These are phyloP conservation scores for Thielaviopsis cerberus DNA, from an alignment of 2,329 filamentous ascomycete genomes.

Conservation along the genomic window DNA sequence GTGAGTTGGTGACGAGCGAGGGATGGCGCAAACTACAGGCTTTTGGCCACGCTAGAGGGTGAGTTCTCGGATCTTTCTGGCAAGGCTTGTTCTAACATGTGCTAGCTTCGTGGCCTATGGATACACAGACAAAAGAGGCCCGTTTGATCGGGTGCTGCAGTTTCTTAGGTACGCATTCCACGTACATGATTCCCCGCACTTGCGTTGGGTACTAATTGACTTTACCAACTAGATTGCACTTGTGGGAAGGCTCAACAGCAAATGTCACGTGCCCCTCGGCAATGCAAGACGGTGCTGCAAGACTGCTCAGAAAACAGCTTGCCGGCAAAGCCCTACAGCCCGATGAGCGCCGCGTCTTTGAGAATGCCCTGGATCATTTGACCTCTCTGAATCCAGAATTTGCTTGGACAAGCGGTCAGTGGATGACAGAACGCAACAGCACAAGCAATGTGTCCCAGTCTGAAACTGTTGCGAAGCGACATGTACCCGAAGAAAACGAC, in stretches of 20 bases:
- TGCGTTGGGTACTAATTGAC: too few species aligned
- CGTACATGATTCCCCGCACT: neutral
- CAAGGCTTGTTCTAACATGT: neutral
- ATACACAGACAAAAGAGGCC: constrained; percentile 33
- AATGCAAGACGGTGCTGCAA: constrained; percentile 47
- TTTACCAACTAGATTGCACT: constrained; percentile 23
- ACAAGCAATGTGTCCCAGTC: constrained; percentile 52
- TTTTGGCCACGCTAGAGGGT: constrained; percentile 38
- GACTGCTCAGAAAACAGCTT: constrained; percentile 29
- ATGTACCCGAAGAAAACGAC: neutral
- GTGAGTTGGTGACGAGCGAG: constrained; percentile 42
- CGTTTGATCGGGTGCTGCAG: constrained; percentile 37
- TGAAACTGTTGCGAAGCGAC: constrained; percentile 39
- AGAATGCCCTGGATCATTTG: constrained; percentile 33
- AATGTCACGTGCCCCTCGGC: constrained; percentile 46
- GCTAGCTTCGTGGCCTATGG: constrained; percentile 38
- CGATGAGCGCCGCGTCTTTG: constrained; percentile 25
- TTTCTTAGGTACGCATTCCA: constrained; percentile 29
- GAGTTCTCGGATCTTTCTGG: constrained; percentile 6
- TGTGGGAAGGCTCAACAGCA: constrained; percentile 41
- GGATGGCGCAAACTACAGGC: constrained; percentile 47
- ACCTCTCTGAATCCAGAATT: constrained; percentile 28
- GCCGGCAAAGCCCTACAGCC: constrained; percentile 16
- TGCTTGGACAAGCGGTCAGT: constrained; percentile 56
- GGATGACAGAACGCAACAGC: constrained; percentile 57